Evolutionary conservation across 2,329 filamentous ascomycete species (phyloP), one percentile per base, ranked within the genome.

Genomic region (Seiridium cupressi): DNA sequence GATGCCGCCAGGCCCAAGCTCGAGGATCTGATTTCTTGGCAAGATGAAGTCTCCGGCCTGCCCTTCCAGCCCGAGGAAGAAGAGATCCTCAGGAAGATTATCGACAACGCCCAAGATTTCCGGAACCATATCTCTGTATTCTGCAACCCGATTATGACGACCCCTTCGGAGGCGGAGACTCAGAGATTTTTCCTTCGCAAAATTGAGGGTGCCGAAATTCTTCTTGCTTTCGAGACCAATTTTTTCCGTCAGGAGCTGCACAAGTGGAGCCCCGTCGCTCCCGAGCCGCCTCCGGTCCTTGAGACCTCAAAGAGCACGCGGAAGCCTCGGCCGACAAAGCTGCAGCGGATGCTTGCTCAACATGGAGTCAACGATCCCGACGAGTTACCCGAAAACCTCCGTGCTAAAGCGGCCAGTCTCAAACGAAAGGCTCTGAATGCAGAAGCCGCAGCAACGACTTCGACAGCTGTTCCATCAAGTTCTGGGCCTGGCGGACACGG

Each of bases 11-110:
- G 95, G 35, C 95, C 95, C 0, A 98, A 97, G 75, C 81, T 99
- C 0, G 95, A 99, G 73, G 93, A 98, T 67, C 81, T 99, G 13
- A 82, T 91, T 61, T 78, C 83, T 2, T 95, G 96, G 87, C 88
- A 93, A 61, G 90, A 93, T 7, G 94, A 98, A 73, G 89, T 98
- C 55, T 78, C 84, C 1, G 77, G 73, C 44, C 81, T 97, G 3
- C 95, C 95, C 0, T 99, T 99, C 79, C 95, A 97, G 69, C 94
- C 95, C 0, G 95, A 98, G 64, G 95, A 99, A 73, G 93, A 98
- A 73, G 89, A 93, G 5, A 85, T 93, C 0, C 81, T 99, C 4
- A 84, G 86, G n/a, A 89, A 87, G 51, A 97, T 99, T 62, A 91
- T 97, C 70, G 86, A 92, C 59, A 91, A 92, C 66, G 94, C 93